Percentiles rank a stretch among this genome's conserved stretches.
Evolutionary conservation across 2,329 filamentous ascomycete genomes (phyloP).

Genomic region (Botrytis deweyae): DNA sequence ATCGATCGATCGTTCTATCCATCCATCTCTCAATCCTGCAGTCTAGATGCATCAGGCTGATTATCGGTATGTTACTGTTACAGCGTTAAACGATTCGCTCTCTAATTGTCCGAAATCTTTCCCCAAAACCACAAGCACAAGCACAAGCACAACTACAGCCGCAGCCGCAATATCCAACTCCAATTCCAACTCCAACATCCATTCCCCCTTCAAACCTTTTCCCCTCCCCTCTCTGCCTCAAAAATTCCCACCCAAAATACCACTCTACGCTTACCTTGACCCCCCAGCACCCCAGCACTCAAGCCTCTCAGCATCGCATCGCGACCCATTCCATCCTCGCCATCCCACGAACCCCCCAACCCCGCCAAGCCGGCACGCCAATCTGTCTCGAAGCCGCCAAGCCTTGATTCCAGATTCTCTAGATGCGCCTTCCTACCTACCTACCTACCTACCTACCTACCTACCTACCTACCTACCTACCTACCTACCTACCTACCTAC

Average conservation of each 20-base stretch:
- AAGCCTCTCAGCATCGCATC: neutral
- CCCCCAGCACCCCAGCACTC: neutral
- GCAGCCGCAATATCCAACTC: neutral
- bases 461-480: no score
- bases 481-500: no score
- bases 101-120: conserved; percentile 1
- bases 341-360: neutral
- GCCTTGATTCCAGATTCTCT: neutral
- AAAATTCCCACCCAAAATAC: neutral
- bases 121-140: no score
- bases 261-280: neutral
- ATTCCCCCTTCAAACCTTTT: neutral
- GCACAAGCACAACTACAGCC: neutral
- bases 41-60: neutral
- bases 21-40: no score
- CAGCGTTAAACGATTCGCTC: neutral
- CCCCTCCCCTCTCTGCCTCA: neutral
- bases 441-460: no score
- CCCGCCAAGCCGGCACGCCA: conserved; percentile 9
- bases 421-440: neutral
- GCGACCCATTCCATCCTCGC: no score
- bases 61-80: neutral
- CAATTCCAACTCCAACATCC: neutral
- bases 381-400: neutral
- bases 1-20: neutral